A percentile compares a stretch with the other conserved stretches of the same genome.
Evolutionary conservation across 352 stramenopile genomes (phyloP).

Genomic region (Albugo laibachii): DNA sequence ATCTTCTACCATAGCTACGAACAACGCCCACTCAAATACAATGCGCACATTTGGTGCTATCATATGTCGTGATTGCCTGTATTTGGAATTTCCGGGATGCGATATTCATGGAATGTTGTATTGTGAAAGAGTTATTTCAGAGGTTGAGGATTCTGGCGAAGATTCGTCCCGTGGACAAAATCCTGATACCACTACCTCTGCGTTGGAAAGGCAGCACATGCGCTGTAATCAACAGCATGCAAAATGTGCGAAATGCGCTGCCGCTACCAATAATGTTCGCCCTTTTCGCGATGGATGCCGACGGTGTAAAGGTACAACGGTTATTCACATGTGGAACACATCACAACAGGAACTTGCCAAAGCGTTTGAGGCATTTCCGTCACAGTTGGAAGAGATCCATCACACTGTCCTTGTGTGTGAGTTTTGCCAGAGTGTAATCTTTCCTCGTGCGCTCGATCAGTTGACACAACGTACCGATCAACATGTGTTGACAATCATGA

Average conservation of each 20-base stretch:
- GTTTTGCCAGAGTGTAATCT: constrained; percentile 44
- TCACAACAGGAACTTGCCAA: constrained; percentile 42
- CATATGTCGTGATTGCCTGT: constrained; percentile 61
- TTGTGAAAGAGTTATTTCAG: constrained; percentile 24
- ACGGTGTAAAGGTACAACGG: constrained; percentile 52
- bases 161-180: background rate
- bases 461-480: constrained; percentile 33
- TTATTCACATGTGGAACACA: constrained; percentile 47
- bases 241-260: constrained; percentile 66
- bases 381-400: constrained; percentile 36
- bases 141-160: background rate
- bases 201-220: too few species aligned
- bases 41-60: constrained; percentile 65
- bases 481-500: constrained; percentile 26
- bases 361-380: constrained; percentile 43
- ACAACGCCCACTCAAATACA: constrained; percentile 5
- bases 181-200: too few species aligned
- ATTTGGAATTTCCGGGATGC: constrained; percentile 75
- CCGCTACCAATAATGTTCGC: constrained; percentile 62
- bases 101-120: constrained; percentile 73
- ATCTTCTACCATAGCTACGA: background rate
- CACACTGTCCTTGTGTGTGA: constrained; percentile 62
- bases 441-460: constrained; percentile 42
- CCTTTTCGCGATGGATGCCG: constrained; percentile 71
- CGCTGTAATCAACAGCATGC: constrained; percentile 19